Base-by-base conservation (phyloP, 345 rosid genomes). In the Brassica carinata region DNA sequence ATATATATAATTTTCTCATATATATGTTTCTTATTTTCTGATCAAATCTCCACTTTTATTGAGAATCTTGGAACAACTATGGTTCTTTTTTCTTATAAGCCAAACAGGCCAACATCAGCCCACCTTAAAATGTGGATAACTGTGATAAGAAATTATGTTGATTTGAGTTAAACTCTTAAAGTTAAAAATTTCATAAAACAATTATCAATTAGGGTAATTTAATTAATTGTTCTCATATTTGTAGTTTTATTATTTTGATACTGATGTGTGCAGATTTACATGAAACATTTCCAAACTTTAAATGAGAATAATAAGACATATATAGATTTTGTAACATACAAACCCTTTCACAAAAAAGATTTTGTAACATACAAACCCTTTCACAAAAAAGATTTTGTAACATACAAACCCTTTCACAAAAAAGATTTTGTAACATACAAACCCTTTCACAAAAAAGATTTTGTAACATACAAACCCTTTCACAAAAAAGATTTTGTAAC, bases 1-100 rank as follows among this genome's bases (percentile, higher is more conserved):
- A 11, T 2, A 29, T 23, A 63, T 33, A 61, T 75, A 27, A 48
- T 51, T 14, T 13, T 51, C 17, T 4, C 2, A 18, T 71, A 81
- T 75, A 18, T 71, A 81, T 81, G 43, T 77, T 58, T 38, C 30
- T 70, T 19, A 58, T 65, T 76, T 63, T 76, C 53, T 81, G 73
- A 58, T 81, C 76, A 70, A 9, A 71, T 75, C 76, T 71, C 73
- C 30, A 15, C 71, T 70, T 81, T 64, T 51, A 51, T 64, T 63
- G 29, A 81, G 72, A 81, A 75, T 75, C 72, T 36, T 81, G 68
- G 23, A 29, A 64, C 62, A 55, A 55, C 29, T 63, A 53, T 62
- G 79, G 30, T 61, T 61, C n/a, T 68, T 61, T 59, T 33, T 45
- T 43, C 29, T 64, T 73, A 9, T 64, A 74, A 29, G 43, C 75